Percentiles rank a stretch among this genome's conserved stretches.
Conservation (phyloP, 2,329 filamentous ascomycete species). For the Rutstroemia sp. region DNA sequence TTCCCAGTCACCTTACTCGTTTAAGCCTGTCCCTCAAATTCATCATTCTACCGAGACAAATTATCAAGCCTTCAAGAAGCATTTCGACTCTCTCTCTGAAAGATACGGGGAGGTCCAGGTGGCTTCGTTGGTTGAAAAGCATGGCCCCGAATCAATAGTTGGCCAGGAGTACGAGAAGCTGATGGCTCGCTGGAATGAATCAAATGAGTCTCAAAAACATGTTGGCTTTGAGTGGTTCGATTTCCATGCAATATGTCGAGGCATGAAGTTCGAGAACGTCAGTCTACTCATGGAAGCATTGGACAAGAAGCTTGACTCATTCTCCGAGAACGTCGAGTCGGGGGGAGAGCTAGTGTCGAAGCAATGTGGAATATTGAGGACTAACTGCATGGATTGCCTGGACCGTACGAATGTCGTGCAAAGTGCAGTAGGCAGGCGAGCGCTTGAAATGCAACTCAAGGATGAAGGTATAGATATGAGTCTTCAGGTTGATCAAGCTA, state of each 20-base stretch:
- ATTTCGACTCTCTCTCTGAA: slow-evolving; percentile 63
- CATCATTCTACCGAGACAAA: slow-evolving; percentile 79
- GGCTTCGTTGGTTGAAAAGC: slow-evolving; percentile 82
- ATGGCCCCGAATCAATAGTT: slow-evolving; percentile 71
- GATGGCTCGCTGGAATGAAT: slow-evolving; percentile 58
- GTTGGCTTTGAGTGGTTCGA: slow-evolving; percentile 93
- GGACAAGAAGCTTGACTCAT: slow-evolving; percentile 56
- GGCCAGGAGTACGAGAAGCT: slow-evolving; percentile 70
- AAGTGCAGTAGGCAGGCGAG: slow-evolving; percentile 78
- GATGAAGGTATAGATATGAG: slow-evolving; percentile 70
- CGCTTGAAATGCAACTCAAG: slow-evolving; percentile 72
- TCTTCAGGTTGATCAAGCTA: slow-evolving; percentile 68
- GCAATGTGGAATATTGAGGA: slow-evolving; percentile 76
- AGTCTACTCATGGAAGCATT: slow-evolving; percentile 68
- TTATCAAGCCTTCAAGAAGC: slow-evolving; percentile 66
- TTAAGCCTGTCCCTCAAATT: slow-evolving; percentile 78
- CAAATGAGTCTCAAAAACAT: slow-evolving; percentile 29
- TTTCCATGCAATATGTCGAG: slow-evolving; percentile 84
- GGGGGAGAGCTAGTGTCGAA: slow-evolving; percentile 36
- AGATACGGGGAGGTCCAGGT: slow-evolving; percentile 73
- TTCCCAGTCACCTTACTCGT: slow-evolving; percentile 86
- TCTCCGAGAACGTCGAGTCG: slow-evolving; percentile 61
- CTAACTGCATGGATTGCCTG: slow-evolving; percentile 98
- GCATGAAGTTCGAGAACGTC: slow-evolving; percentile 98
- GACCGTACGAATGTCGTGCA: slow-evolving; percentile 96